A percentile compares a stretch with the other conserved stretches of the same genome.
Evolutionary conservation across 1,284 basidiomycete genomes (phyloP).

Genomic region (Abortiporus biennis): DNA sequence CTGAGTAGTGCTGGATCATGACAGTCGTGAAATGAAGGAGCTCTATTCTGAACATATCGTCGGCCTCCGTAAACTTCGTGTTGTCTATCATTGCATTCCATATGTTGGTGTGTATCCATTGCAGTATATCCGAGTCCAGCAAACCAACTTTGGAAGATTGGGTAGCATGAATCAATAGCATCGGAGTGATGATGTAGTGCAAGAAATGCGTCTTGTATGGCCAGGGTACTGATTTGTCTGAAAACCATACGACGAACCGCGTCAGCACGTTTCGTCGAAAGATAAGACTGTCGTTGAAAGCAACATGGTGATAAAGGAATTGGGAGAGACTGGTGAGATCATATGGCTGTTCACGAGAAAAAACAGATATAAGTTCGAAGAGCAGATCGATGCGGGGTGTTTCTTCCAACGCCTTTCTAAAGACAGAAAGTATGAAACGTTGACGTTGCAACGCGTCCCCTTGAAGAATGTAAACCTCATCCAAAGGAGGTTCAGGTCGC

Average conservation of each 20-base stretch:
- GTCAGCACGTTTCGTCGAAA: slow-evolving; percentile 83
- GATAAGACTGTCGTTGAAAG: slow-evolving; percentile 51
- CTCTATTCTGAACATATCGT: slow-evolving; percentile 87
- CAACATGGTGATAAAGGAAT: slow-evolving; percentile 88
- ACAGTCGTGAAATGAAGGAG: slow-evolving; percentile 88
- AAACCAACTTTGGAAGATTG: slow-evolving; percentile 50
- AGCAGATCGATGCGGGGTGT: slow-evolving; percentile 79
- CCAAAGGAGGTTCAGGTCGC: slow-evolving; percentile 49
- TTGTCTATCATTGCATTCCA: slow-evolving; percentile 75
- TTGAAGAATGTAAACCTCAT: slow-evolving; percentile 42
- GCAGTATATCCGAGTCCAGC: slow-evolving; percentile 67
- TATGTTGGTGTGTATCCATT: slow-evolving; percentile 65
- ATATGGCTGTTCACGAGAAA: slow-evolving; percentile 76
- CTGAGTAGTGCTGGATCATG: slow-evolving; percentile 81
- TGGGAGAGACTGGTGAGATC: slow-evolving; percentile 80
- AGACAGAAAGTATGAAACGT: slow-evolving; percentile 68
- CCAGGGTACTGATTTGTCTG: slow-evolving; percentile 61
- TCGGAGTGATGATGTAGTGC: slow-evolving; percentile 87
- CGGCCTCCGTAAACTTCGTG: slow-evolving; percentile 52
- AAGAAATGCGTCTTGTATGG: slow-evolving; percentile 84
- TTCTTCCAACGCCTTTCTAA: slow-evolving; percentile 66
- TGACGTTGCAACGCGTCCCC: slow-evolving; percentile 61
- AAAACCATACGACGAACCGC: slow-evolving; percentile 85
- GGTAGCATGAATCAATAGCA: slow-evolving; percentile 73
- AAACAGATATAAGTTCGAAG: slow-evolving; percentile 85